These are phyloP conservation scores for Pyronema omphalodes DNA, from an alignment of 495 filamentous ascomycete genomes.

Conservation along the genomic window DNA sequence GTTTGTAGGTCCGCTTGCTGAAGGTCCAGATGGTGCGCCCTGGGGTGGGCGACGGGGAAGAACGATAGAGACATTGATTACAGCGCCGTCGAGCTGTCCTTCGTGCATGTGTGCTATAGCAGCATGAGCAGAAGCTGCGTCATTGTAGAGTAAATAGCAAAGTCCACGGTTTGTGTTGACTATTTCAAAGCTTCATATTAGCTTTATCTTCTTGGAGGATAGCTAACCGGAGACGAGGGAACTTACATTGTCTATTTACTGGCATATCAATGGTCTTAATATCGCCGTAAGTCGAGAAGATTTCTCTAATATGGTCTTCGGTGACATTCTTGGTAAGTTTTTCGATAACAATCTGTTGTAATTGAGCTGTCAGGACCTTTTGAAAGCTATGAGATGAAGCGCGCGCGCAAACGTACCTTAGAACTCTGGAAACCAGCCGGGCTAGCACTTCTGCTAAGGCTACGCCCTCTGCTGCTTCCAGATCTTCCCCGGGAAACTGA, in stretches of 20 bases:
- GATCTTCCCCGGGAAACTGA: conserved; percentile 1
- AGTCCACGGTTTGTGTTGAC: conserved; percentile 83
- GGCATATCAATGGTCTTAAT: conserved; percentile 80
- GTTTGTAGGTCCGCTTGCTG: conserved; percentile 5
- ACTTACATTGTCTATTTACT: conserved; percentile 65
- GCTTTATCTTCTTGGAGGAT: neutral
- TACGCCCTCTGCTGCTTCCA: conserved; percentile 17
- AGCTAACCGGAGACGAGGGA: conserved; percentile 2
- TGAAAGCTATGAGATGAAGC: neutral
- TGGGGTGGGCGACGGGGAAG: conserved; percentile 46
- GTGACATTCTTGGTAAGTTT: conserved; percentile 92
- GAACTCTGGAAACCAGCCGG: conserved; percentile 23
- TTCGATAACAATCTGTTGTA: conserved; percentile 65
- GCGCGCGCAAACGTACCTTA: conserved; percentile 12
- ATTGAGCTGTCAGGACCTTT: neutral
- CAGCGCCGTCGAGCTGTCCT: conserved; percentile 74
- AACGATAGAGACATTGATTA: conserved; percentile 84
- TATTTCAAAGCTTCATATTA: conserved; percentile 23
- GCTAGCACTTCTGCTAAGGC: conserved; percentile 18
- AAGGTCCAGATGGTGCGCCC: conserved; percentile 25
- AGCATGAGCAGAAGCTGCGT: conserved; percentile 60
- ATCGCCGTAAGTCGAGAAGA: conserved; percentile 74
- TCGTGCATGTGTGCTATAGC: conserved; percentile 98
- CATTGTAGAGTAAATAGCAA: conserved; percentile 75
- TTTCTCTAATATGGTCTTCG: conserved; percentile 70